Evolutionary conservation across 495 filamentous ascomycete genomes (phyloP).

Genomic region (Aspergillus cavernicola): DNA sequence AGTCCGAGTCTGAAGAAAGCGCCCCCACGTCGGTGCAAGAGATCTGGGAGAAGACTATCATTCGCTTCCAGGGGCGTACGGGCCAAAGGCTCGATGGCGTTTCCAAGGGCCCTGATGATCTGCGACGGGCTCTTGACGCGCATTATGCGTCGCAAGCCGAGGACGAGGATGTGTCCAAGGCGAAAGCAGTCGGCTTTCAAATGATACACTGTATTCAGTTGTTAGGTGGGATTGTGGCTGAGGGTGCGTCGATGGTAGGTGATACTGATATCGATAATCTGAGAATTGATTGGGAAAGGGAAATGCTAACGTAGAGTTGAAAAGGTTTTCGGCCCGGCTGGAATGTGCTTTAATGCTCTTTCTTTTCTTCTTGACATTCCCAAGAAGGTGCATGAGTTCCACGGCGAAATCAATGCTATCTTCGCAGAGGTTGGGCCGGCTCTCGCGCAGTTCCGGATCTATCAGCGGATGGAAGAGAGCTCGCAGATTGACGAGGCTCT

Average conservation of each 20-base stretch:
- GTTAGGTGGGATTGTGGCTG: conserved; percentile 19
- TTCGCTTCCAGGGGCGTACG: conserved; percentile 9
- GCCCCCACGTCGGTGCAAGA: conserved; percentile 7
- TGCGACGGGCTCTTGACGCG: conserved; percentile 6
- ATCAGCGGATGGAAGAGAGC: conserved; percentile 23
- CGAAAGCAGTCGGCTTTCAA: conserved; percentile 12
- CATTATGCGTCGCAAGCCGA: conserved; percentile 9
- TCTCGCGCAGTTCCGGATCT: conserved; percentile 22
- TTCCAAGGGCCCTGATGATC: conserved; percentile 4
- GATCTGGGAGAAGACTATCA: conserved; percentile 13
- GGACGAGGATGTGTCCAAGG: neutral
- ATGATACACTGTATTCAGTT: conserved; percentile 23
- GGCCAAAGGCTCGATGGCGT: conserved; percentile 9
- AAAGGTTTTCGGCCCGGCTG: conserved; percentile 19
- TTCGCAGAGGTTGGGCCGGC: conserved; percentile 21
- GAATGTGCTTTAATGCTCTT: conserved; percentile 25
- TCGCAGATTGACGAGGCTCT: conserved; percentile 17
- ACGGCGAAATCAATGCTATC: conserved; percentile 20
- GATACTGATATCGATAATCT: too few relatives aligned
- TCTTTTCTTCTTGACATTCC: conserved; percentile 24
- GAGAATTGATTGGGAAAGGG: too few relatives aligned
- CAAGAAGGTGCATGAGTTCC: conserved; percentile 20
- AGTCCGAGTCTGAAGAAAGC: neutral
- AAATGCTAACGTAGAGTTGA: too few relatives aligned
- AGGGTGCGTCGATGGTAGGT: conserved; percentile 22